Evolutionary conservation across 306 rosid species (phyloP).

Genomic region (Dryas octopetala): DNA sequence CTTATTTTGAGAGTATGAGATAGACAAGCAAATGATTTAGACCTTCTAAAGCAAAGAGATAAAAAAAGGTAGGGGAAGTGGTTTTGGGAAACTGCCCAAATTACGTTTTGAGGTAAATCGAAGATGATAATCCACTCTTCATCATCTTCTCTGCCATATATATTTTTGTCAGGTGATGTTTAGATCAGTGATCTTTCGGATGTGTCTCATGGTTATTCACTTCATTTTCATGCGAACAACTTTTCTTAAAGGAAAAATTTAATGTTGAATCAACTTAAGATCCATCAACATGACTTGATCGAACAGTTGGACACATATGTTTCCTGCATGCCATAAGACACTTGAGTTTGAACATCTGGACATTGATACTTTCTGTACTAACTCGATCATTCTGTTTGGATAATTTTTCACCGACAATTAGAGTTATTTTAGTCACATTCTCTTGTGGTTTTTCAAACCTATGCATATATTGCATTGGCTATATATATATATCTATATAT

Average conservation of each 20-base stretch:
- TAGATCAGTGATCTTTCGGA: no score
- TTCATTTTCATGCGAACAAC: not conserved
- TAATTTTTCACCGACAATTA: not conserved
- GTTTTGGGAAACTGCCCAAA: conserved; percentile 43
- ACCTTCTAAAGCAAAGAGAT: conserved; percentile 58
- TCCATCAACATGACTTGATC: no score
- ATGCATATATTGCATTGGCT: no score
- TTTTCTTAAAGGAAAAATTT: not conserved
- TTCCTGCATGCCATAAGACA: no score
- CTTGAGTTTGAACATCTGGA: no score
- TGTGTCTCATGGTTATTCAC: not conserved
- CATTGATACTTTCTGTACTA: conserved; percentile 2
- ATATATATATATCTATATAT: no score
- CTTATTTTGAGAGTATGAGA: not conserved
- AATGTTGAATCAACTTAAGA: not conserved
- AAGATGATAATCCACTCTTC: not conserved
- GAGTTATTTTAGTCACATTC: not conserved
- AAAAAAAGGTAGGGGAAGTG: conserved; percentile 27
- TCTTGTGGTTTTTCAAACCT: no score
- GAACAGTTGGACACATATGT: no score
- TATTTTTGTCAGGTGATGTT: no score
- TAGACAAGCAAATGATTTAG: conserved; percentile 58
- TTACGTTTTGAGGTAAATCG: conserved; percentile 1
- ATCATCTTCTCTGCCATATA: no score
- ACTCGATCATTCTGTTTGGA: not conserved